Base-by-base conservation (phyloP, 2,329 filamentous ascomycete species). In the Colletotrichum filicis region DNA sequence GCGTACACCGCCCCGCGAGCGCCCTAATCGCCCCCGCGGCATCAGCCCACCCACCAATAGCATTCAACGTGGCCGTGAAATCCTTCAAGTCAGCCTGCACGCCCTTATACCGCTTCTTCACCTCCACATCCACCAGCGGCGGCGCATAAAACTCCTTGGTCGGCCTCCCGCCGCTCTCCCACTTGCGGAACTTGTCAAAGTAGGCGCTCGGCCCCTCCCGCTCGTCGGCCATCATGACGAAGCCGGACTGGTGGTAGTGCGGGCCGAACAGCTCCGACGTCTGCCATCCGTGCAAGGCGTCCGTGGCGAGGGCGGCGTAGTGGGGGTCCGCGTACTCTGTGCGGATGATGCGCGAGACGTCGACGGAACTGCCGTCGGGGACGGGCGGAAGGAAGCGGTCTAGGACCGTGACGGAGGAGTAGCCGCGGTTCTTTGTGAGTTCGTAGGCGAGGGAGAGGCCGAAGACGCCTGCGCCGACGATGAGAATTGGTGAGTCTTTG, bases 251-350 rank as follows among this genome's bases (percentile, higher is more conserved):
- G 56, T 81, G 75, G 37, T 80, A 82, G 61, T 82, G 78, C 22
- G 75, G 76, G 7, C 75, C 71, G 53, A 80, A 82, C 12, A 65
- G 22, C 16, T 78, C 75, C 9, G 62, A 30, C 0, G 72, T 68
- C 30, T 52, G 62, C 80, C 80, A 82, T 2, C 75, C 78, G 0
- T 74, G 61, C 1, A 65, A 32, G 30, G 62, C 62, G 12, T 77
- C 71, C 3, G 81, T 78, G 62, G 82, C 79, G 56, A 69, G 68
- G 4, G 89, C 92, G 65, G 94, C 86, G 77, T 94, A 94, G 16
- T 89, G 84, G 0, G 86, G 81, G 75, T 92, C 87, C 14, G 91
- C 90, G 77, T 94, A 94, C 81, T 94, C 92, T 57, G 81, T 76
- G 6, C 83, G 81, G 56, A 85, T 80, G 68, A 85, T 80, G 22